phyloP scores from a whole-genome alignment of 1,284 basidiomycete species.

The Papiliotrema nemorosa region DNA sequence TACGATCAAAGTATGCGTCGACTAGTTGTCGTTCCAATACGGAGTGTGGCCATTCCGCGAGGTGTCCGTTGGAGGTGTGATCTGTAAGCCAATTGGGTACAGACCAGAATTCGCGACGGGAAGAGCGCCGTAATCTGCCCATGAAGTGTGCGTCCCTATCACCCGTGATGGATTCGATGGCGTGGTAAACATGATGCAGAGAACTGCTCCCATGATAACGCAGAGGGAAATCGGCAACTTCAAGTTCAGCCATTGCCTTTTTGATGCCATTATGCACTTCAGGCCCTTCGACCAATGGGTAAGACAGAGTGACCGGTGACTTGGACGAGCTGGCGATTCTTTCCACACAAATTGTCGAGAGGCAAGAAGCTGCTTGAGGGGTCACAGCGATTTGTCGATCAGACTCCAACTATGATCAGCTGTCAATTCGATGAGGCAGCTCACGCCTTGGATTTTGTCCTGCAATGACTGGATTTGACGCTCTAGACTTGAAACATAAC shows the following conservation, averaged over 20 bases:
- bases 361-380: too few species aligned
- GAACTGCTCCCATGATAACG: conserved; percentile 1
- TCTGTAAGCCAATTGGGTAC: neutral
- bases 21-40: neutral
- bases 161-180: neutral
- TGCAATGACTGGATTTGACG: neutral
- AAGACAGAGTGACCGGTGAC: too few species aligned
- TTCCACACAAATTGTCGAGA: too few species aligned
- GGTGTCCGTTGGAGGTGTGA: neutral
- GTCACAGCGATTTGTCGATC: too few species aligned
- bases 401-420: too few species aligned
- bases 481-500: neutral
- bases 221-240: neutral
- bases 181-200: neutral
- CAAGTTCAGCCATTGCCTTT: neutral
- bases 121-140: neutral
- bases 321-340: too few species aligned
- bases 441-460: neutral
- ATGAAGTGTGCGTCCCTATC: neutral
- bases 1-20: neutral
- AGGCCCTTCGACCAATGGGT: too few species aligned
- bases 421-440: too few species aligned
- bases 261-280: neutral
- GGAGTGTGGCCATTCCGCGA: neutral
- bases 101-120: neutral